These are phyloP conservation scores for Paspalum vaginatum DNA, from an alignment of 176 grass and related monocot species.

Conservation along the genomic window DNA sequence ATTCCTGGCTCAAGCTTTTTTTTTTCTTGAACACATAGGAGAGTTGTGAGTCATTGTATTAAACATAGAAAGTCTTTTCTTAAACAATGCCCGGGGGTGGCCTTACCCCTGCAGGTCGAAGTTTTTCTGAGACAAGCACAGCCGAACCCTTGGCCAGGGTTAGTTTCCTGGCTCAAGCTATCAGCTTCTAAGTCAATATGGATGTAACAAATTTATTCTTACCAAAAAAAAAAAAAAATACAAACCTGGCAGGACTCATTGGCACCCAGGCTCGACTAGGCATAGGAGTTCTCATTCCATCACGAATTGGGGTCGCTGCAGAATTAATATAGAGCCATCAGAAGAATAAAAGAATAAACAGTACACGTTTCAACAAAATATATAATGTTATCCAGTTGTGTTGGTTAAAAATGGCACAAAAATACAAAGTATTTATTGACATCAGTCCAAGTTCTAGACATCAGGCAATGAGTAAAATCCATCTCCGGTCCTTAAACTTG, in stretches of 20 bases:
- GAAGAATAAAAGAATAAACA: background rate
- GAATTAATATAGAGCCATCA: conserved; percentile 30
- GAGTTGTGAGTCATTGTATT: too few relatives aligned
- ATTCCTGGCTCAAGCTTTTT: background rate
- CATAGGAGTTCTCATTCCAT: conserved; percentile 77
- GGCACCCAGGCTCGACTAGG: conserved; percentile 64
- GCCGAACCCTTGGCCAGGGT: too few relatives aligned
- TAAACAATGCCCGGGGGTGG: too few relatives aligned
- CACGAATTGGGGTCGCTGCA: conserved; percentile 73
- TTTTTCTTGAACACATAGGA: too few relatives aligned
- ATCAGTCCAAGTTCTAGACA: background rate
- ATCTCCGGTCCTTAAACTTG: too few relatives aligned
- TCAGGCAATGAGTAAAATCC: too few relatives aligned
- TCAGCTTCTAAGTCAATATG: conserved; percentile 21
- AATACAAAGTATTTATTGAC: background rate
- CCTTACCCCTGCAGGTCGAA: too few relatives aligned
- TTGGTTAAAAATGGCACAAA: conserved; percentile 6
- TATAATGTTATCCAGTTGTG: background rate
- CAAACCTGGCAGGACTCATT: conserved; percentile 78
- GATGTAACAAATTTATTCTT: conserved; percentile 24
- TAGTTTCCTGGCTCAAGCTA: conserved; percentile 4
- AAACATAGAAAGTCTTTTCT: too few relatives aligned
- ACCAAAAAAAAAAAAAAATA: conserved; percentile 11
- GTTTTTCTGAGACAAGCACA: too few relatives aligned
- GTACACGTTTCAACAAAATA: conserved; percentile 2